Percentiles rank a stretch among this genome's conserved stretches.
Evolutionary conservation across 2,329 filamentous ascomycete species (phyloP).

Genomic region (Fusarium kyushuense): DNA sequence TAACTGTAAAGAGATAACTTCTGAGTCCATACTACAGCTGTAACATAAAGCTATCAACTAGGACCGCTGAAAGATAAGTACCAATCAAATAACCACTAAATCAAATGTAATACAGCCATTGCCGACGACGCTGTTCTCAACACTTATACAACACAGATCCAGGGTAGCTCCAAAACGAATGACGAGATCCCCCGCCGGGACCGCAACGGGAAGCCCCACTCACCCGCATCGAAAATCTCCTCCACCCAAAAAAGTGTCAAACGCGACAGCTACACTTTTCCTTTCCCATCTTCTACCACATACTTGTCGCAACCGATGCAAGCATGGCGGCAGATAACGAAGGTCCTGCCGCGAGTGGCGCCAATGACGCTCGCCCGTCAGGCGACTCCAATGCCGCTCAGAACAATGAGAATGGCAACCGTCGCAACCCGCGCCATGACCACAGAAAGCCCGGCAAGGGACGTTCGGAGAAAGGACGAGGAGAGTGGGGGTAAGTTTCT

Average conservation of each 20-base stretch:
- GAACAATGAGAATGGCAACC: conserved; percentile 40
- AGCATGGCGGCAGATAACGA: conserved; percentile 52
- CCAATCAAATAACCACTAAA: neutral
- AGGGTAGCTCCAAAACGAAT: conserved; percentile 29
- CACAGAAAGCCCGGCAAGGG: conserved; percentile 48
- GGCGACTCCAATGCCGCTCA: conserved; percentile 38
- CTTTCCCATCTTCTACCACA: neutral
- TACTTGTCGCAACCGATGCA: conserved; percentile 48
- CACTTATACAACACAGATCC: conserved; percentile 10
- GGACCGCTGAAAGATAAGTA: too few relatives aligned
- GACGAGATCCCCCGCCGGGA: conserved; percentile 33
- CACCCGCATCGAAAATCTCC: conserved; percentile 41
- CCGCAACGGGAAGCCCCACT: conserved; percentile 41
- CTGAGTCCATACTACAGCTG: too few relatives aligned
- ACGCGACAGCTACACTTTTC: conserved; percentile 20
- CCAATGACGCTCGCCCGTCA: conserved; percentile 34
- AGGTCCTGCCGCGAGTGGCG: conserved; percentile 46
- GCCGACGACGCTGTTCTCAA: neutral
- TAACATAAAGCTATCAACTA: too few relatives aligned
- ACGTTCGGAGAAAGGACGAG: conserved; percentile 49
- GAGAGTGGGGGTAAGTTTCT: conserved; percentile 49
- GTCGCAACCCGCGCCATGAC: conserved; percentile 49
- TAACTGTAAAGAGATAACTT: too few relatives aligned
- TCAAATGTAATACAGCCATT: neutral
- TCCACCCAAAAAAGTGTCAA: conserved; percentile 32